phyloP scores from a whole-genome alignment of 495 filamentous ascomycete species.

The Annulohypoxylon moriforme region DNA sequence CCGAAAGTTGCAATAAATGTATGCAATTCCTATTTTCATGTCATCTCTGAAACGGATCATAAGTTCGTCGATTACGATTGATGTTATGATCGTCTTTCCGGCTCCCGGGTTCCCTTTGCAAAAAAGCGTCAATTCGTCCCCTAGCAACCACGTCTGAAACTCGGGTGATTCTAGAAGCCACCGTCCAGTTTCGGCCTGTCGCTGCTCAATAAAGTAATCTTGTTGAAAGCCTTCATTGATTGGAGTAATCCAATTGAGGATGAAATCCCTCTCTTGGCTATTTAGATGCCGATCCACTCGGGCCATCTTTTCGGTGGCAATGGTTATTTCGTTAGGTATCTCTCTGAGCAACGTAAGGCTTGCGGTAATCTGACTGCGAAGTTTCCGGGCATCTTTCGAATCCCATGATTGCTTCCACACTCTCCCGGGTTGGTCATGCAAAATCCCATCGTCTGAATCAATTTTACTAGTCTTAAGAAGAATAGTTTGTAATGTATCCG shows the following conservation, averaged over 20 bases:
- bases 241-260: slow-evolving; percentile 3
- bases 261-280: not conserved
- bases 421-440: too few species aligned
- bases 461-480: too few species aligned
- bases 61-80: not conserved
- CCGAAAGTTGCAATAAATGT: slow-evolving; percentile 5
- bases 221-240: not conserved
- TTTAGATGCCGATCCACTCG: too few species aligned
- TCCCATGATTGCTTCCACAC: too few species aligned
- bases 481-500: too few species aligned
- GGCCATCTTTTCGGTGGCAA: too few species aligned
- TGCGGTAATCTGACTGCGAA: too few species aligned
- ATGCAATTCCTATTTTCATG: not conserved
- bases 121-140: not conserved
- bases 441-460: too few species aligned
- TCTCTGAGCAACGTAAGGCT: too few species aligned
- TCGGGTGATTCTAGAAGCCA: not conserved
- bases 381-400: too few species aligned
- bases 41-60: not conserved
- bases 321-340: too few species aligned
- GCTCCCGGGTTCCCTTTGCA: not conserved
- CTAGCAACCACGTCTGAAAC: not conserved
- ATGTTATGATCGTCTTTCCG: not conserved
- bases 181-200: not conserved
- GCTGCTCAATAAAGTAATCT: not conserved